Evolutionary conservation across 306 rosid genomes (phyloP), one percentile per base, ranked within the genome.

Genomic region (Morella rubra): DNA sequence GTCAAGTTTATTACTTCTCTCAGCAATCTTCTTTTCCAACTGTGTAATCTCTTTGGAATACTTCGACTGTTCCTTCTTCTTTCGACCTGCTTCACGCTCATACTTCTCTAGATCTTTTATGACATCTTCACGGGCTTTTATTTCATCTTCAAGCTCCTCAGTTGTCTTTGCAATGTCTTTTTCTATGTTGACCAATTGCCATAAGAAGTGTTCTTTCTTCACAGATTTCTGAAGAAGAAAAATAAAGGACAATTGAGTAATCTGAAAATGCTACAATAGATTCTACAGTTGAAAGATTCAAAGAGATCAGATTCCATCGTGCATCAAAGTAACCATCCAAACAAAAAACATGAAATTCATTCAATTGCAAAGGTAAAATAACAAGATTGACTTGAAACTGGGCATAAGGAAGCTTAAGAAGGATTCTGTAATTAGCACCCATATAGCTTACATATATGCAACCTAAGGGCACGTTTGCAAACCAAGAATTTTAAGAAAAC

Each of bases 51-150:
- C 97, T 85, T 91, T 96, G 50, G 86, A 85, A 87, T 87, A 87
- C 68, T 91, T 93, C 58, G 90, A 86, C 73, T 89, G 97, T 78
- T 92, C 97, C 72, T 91, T 96, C 85, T 91, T 96, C 94, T 88
- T 96, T 82, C 86, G 89, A 68, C 87, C 76, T 44, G 90, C 89
- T 82, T 96, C 97, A 59, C 69, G 73, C 80, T 92, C 96, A 76
- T 88, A 87, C 15, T 72, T 78, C 53, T 85, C 98, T 60, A 92
- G 82, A 80, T 96, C 92, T 81, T 88, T 75, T 82, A 96, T 77
- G 74, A 91, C 89, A 52, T 84, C 90, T 81, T 87, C 86, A 9
- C 98, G 96, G 69, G 71, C 85, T 86, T 52, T 82, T 82, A 73
- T 81, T 84, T 96, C 99, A 27, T 78, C 90, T 61, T 86, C 97